Conservation (phyloP, 345 rosid species). For the Dimocarpus longan region DNA sequence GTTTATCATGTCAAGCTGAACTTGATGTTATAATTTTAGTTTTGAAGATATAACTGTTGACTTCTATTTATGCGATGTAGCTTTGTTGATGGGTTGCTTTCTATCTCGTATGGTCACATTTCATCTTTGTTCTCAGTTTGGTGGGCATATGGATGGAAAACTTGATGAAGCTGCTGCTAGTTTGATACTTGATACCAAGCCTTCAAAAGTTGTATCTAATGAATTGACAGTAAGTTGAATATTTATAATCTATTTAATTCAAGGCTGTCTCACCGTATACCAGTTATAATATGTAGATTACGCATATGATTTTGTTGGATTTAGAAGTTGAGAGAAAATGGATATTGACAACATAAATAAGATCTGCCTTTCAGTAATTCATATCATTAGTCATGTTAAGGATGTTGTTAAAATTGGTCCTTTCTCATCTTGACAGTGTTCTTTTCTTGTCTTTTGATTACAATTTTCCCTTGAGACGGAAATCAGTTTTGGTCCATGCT, state of each 20-base stretch:
- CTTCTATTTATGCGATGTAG: neutral
- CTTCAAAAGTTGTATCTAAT: constrained; percentile 91
- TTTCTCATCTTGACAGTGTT: neutral
- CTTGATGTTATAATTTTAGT: neutral
- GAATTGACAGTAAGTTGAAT: constrained; percentile 87
- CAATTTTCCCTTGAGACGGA: neutral
- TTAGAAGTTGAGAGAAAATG: neutral
- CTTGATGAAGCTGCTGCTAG: constrained; percentile 90
- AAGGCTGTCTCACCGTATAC: constrained; percentile 1
- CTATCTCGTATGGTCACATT: constrained; percentile 18
- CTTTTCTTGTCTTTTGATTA: neutral
- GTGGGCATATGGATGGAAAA: constrained; percentile 76
- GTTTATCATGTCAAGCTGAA: neutral
- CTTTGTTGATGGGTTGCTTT: neutral
- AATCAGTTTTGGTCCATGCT: neutral
- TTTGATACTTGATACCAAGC: constrained; percentile 87
- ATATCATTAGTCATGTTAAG: neutral
- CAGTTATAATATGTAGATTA: neutral
- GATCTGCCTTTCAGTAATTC: neutral
- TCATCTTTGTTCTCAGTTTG: constrained; percentile 53
- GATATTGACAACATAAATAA: neutral
- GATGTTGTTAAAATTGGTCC: neutral
- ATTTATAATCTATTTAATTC: neutral
- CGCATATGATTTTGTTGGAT: constrained; percentile 9
- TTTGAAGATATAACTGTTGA: neutral